These are phyloP conservation scores for Sorghum bicolor DNA, from an alignment of 176 grass and related monocot genomes.

Conservation along the genomic window DNA sequence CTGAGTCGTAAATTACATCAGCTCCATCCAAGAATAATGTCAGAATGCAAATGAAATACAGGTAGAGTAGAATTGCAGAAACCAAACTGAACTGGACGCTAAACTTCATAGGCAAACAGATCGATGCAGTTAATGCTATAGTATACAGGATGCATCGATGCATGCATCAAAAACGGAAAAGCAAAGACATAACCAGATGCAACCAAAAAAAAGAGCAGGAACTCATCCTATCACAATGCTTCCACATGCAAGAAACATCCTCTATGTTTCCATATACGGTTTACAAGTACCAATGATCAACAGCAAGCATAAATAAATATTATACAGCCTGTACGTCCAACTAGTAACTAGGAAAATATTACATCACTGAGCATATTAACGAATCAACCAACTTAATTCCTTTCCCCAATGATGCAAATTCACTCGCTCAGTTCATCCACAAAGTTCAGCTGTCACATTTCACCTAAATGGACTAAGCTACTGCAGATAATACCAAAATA, in stretches of 20 bases:
- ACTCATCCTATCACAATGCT: not conserved
- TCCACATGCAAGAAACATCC: not conserved
- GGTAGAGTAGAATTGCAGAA: not conserved
- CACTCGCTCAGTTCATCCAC: not conserved
- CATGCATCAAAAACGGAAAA: too few relatives aligned
- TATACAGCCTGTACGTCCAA: not conserved
- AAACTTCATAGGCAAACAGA: too few relatives aligned
- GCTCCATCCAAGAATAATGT: slow-evolving; percentile 78
- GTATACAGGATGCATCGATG: too few relatives aligned
- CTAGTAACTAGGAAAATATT: not conserved
- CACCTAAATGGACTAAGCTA: not conserved
- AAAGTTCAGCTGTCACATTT: not conserved
- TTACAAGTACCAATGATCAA: not conserved
- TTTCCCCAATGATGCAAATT: not conserved
- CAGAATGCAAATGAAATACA: slow-evolving; percentile 60
- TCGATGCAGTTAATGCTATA: too few relatives aligned
- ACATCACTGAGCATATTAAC: not conserved
- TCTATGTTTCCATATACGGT: not conserved
- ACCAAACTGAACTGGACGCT: too few relatives aligned
- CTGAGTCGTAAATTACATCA: slow-evolving; percentile 72
- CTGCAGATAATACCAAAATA: not conserved
- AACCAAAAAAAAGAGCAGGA: too few relatives aligned
- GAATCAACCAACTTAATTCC: not conserved
- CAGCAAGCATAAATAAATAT: slow-evolving; percentile 13
- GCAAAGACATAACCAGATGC: too few relatives aligned